These are phyloP conservation scores for Alternaria solani DNA, from an alignment of 2,329 filamentous ascomycete genomes.

Conservation along the genomic window DNA sequence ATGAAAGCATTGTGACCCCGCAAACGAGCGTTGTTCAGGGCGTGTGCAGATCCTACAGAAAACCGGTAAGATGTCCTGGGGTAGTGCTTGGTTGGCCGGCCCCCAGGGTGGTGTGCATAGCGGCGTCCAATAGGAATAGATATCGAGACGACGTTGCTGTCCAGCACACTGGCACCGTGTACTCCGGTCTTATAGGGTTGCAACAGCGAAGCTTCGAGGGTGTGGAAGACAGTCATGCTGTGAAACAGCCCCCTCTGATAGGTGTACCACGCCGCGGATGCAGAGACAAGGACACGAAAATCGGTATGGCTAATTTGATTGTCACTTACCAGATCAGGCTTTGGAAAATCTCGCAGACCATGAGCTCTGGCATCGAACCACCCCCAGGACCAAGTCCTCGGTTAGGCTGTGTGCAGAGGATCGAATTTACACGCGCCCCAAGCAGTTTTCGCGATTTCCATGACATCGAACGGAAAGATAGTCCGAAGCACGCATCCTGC, in stretches of 20 bases:
- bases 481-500: conserved; percentile 13
- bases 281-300: not conserved
- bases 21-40: conserved; percentile 32
- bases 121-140: conserved; percentile 13
- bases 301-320: not conserved
- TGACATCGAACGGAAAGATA: conserved; percentile 11
- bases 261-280: not conserved
- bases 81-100: conserved; percentile 30
- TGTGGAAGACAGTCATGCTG: conserved; percentile 7
- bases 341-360: not conserved
- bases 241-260: conserved; percentile 5
- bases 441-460: conserved; percentile 2
- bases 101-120: conserved; percentile 23
- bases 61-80: conserved; percentile 28
- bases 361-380: not conserved
- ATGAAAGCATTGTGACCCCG: conserved; percentile 25
- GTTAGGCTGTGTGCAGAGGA: not conserved
- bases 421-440: not conserved
- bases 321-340: not conserved
- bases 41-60: conserved; percentile 17
- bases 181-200: conserved; percentile 12
- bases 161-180: conserved; percentile 18
- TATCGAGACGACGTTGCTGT: conserved; percentile 5
- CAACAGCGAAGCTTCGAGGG: conserved; percentile 2
- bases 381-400: not conserved